Base-by-base conservation (phyloP, 352 stramenopile genomes). In the Globisporangium orthogonon region DNA sequence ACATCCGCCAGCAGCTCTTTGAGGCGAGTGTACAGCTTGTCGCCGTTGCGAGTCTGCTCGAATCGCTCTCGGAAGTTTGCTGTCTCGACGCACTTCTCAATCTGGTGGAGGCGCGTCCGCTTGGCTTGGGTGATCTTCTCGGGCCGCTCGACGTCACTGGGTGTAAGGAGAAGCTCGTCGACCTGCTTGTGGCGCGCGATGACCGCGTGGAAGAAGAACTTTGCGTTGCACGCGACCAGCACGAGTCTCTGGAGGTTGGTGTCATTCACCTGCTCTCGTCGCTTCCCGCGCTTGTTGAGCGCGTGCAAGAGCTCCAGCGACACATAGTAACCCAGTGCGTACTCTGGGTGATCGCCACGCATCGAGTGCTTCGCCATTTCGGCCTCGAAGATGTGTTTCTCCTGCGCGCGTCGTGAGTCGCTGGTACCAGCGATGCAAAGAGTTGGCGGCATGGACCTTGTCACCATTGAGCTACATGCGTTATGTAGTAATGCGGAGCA, bases 271-370 rank as follows among this genome's bases (percentile, higher is more conserved):
- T 47, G 54, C 7, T 52, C 37, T 4, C 14, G 18, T 1, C 11
- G 15, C 9, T 43, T 28, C 14, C 18, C 13, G 28, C 54, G 46
- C 23, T 15, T 14, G 45, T 47, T 49, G 46, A 60, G 35, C 9
- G 18, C 46, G 13, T 30, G 17, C 15, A 60, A 23, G 3, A 60
- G 46, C 0, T 48, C 33, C 10, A 35, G 11, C 2, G 54, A 60
- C 46, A 60, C 29, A 37, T 54, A 60, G 28, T 60, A 60, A 14
- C 54, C 46, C 23, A 60, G 18, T 1, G 23, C 54, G n/a, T 43
- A 60, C 11, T 23, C 17, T 1, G 37, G 15, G 14, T 60, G 33
- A 15, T 51, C 35, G 6, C 10, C 14, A 11, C 54, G 54, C 4
- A 29, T 31, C 5, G 54, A 60, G 33, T 30, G 50, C 13, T 35